Base-by-base conservation (phyloP, 768 basidiomycete species). In the Lactifluus subvellereus region DNA sequence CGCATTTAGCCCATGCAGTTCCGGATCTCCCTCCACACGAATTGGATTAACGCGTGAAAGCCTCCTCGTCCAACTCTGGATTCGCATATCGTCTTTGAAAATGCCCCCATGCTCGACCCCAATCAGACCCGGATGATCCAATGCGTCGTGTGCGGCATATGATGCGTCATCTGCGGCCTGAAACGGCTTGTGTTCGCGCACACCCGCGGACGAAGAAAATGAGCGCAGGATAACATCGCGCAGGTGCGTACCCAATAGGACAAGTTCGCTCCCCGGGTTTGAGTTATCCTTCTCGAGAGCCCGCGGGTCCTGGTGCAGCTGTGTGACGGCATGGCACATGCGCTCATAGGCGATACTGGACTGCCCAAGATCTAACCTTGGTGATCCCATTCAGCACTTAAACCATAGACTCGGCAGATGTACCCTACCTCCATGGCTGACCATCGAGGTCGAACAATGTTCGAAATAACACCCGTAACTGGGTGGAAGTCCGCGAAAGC, bases 31-130 rank as follows among this genome's bases (percentile, higher is more conserved):
- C 51, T 89, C 86, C 4, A 93, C 73, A 9, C 75, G 76, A 33
- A 94, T 70, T 0, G 93, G 90, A 56, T 83, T 72, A 8, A 73
- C 70, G 20, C 71, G 74, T 16, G 80, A 78, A 73, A 95, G 86
- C 52, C 94, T 79, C 60, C 75, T 75, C 8, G 85, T 87, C 94
- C 94, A 96, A 68, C 87, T 91, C 65, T 84, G 83, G 43, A 97
- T 88, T 50, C 84, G 77, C 75, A 87, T 81, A 69, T 97, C 86
- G 27, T 86, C 77, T 62, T 77, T 79, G 73, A 96, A 88, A 10
- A 83, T 77, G 16, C 86, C 84, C 33, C 69, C 67, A 9, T 69
- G 64, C 37, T 69, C 70, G 22, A 57, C 61, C 9, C 55, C 61
- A 22, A 72, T 72, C 51, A 67, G 69, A 60, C 69, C 70, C 3